Base-by-base conservation (phyloP, 345 rosid species). In the Aegle marmelos region DNA sequence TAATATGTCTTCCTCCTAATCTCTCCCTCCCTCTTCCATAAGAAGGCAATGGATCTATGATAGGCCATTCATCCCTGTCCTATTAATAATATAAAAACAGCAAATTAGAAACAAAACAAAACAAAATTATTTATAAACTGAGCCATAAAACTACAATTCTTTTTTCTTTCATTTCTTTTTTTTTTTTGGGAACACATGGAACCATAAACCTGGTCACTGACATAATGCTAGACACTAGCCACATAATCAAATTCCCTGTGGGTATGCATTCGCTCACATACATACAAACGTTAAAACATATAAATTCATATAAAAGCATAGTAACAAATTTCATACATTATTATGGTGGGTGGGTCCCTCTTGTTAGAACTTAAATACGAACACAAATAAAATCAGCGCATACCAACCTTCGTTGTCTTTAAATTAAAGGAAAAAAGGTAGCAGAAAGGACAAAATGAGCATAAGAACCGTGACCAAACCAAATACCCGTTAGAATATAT, bases 21-120 rank as follows among this genome's bases (percentile, higher is more conserved):
- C 99, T 91, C 86, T 97, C 99, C 81, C 99, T 90, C 73, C 99
- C 99, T 86, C 99, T 92, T 87, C 99, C 99, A 85, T 97, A 94
- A 73, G 99, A 97, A 85, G 98, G 98, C 83, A 97, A 84, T 13
- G 99, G 90, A 86, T 90, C 90, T 78, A 97, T 78, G 33, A 97
- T 81, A 21, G 98, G 99, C 99, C 99, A 97, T 78, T 97, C 99
- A 48, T 85, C 78, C 8, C 80, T 84, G 41, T 92, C 92, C 65
- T 39, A 2, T 39, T 39, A 39, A 9, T 0, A 39, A 39, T 39
- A 9, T 9, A 9, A 39, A 39, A 2, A 9, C 4, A 65, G 57
- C 6, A 24, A 19, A 25, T 1, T 68, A 69, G 41, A 21, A 22
- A 30, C 45, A 54, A 63, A 11, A 65, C 22, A 37, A 65, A 31